Base-by-base conservation (phyloP, 2,329 filamentous ascomycete genomes). In the Phaeosphaeriaceae sp. region DNA sequence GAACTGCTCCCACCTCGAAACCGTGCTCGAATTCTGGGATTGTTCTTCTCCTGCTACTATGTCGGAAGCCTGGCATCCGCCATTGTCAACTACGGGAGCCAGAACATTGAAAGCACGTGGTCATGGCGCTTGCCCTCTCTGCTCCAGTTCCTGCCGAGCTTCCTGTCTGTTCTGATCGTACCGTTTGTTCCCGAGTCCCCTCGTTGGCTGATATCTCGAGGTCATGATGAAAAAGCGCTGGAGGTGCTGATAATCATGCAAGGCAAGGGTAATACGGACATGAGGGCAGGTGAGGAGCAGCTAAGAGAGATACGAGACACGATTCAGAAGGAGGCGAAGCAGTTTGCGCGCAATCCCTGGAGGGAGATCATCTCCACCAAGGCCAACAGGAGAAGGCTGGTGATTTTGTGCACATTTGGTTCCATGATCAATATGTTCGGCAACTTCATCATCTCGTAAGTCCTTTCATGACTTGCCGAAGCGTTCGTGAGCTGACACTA, bases 161-260 rank as follows among this genome's bases (percentile, higher is more conserved):
- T 46, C 6, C 2, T 46, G 21, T 19, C 82, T 20, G 44, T 21
- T 21, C 19, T 21, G 19, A 46, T 46, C 9, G 44, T 46, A 19
- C 44, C 44, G 2, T 36, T 51, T 33, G 17, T 42, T 66, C 71
- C 74, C 56, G 55, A 77, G 76, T 64, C 71, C 74, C 47, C 82
- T 10, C 64, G 85, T n/a, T 80, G 82, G 3, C 71, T 85, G 40
- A 79, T 85, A 15, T 72, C 85, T 0, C 81, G 80, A 7, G 83
- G 83, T 1, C 54, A 41, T 27, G 58, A 85, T 51, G 80, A 84
- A 1, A 65, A 70, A 31, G 68, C 66, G 2, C 21, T 63, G 15
- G 54, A 68, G 9, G 66, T 68, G 17, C 25, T 54, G 52, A 24
- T 27, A 2, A 24, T 42, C 20, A 24, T 51, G 33, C 49, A 51